These are phyloP conservation scores for Lepiota brunneoincarnata DNA, from an alignment of 768 basidiomycete genomes.

Conservation along the genomic window DNA sequence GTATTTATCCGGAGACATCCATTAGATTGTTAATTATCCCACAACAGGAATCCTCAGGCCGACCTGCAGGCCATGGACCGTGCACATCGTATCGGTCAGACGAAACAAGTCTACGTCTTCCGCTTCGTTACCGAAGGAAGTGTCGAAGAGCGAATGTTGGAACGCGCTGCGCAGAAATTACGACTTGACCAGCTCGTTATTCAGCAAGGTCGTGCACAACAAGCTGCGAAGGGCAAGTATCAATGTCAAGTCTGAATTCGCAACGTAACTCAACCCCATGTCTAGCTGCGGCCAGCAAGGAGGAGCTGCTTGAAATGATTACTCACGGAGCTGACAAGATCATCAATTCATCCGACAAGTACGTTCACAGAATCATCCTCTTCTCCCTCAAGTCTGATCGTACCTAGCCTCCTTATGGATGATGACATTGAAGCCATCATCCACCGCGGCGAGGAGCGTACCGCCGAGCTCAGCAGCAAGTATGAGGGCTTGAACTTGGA, in stretches of 20 bases:
- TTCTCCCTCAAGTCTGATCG: neutral
- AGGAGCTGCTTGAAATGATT: conserved; percentile 97
- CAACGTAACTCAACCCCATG: neutral
- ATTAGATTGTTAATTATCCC: neutral
- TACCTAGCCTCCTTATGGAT: conserved; percentile 64
- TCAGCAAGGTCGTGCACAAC: conserved; percentile 87
- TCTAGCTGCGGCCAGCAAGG: conserved; percentile 89
- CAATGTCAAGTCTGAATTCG: neutral
- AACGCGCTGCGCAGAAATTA: conserved; percentile 93
- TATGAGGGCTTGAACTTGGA: conserved; percentile 93
- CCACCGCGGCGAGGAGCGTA: conserved; percentile 85
- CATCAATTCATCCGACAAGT: conserved; percentile 79
- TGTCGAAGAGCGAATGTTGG: conserved; percentile 93
- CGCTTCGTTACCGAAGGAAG: conserved; percentile 95
- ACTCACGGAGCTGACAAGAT: conserved; percentile 97
- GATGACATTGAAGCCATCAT: conserved; percentile 97
- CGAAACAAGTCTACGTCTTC: conserved; percentile 96
- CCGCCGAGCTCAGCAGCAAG: conserved; percentile 82
- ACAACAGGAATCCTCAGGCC: conserved; percentile 94
- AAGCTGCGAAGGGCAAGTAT: conserved; percentile 66
- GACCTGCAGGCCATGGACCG: conserved; percentile 99
- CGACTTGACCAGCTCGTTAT: conserved; percentile 95
- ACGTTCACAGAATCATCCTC: conserved; percentile 21
- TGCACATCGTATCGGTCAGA: conserved; percentile 95
- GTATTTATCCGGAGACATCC: conserved; percentile 14